Percentiles rank a stretch among this genome's conserved stretches.
phyloP scores from a whole-genome alignment of 2,329 filamentous ascomycete species.

The Corynespora cassiicola region DNA sequence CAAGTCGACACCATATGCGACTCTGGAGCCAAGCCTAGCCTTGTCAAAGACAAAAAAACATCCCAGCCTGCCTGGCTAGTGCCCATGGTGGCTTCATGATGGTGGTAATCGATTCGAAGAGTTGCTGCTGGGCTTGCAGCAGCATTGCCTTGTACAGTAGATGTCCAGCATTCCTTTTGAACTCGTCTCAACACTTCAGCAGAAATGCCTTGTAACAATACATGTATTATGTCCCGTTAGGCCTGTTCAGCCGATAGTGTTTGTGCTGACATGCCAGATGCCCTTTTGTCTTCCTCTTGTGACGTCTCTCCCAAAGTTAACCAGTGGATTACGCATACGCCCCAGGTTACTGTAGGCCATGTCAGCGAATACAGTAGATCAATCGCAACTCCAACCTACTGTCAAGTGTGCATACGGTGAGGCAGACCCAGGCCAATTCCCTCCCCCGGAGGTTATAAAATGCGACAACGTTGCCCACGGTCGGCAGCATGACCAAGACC shows the following conservation, averaged over 20 bases:
- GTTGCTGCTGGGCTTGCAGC: constrained; percentile 3
- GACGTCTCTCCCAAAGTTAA: constrained; percentile 39
- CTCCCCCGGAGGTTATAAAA: constrained; percentile 36
- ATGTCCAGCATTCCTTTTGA: no score
- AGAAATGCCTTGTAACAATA: no score
- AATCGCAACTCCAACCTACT: constrained; percentile 33
- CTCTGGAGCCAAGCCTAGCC: no score
- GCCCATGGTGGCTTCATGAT: no score
- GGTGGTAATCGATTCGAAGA: neutral
- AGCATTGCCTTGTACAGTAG: constrained; percentile 10
- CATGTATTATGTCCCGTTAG: no score
- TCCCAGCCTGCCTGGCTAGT: no score
- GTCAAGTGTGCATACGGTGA: constrained; percentile 49
- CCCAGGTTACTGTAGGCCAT: constrained; percentile 42
- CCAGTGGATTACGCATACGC: constrained; percentile 42
- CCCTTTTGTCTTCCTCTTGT: constrained; percentile 22
- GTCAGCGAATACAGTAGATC: no score
- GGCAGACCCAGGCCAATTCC: constrained; percentile 50
- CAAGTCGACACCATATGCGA: no score
- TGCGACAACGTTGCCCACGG: constrained; percentile 44
- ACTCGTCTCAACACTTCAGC: no score
- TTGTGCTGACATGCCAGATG: constrained; percentile 16
- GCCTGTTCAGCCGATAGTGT: no score
- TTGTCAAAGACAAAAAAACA: no score
- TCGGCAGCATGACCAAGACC: constrained; percentile 47